Evolutionary conservation across 2,329 filamentous ascomycete species (phyloP), one percentile per base, ranked within the genome.

Genomic region (Dothistroma septosporum): DNA sequence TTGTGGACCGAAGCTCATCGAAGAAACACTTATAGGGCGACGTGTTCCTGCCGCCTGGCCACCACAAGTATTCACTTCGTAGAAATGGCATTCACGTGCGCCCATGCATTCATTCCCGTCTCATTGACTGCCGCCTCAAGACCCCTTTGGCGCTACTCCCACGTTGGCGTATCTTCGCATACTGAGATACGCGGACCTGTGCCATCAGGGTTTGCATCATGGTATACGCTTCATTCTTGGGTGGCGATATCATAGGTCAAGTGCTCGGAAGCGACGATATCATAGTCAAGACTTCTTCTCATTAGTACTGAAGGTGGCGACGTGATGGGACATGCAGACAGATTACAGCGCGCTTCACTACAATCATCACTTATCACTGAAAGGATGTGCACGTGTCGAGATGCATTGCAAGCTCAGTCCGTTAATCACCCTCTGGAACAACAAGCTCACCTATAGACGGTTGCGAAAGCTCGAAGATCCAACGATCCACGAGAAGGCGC

Each of bases 41-140:
- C 49, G 52, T 41, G 50, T 28, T 28, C 24, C 19, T 59, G 50
- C 41, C 50, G 37, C 37, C 50, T 59, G 50, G 19, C 19, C n/a
- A 14, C 19, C n/a, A 14, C 41, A 22, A 6, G 32, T 53, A 56
- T 60, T 56, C 57, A 59, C 58, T 46, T 32, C 44, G 19, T 14
- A 6, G 9, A 50, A 16, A 16, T 16, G 14, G 16, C 14, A n/a
- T 44, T 44, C 41, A 44, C 41, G 41, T 44, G 41, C 16, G 8
- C 4, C n/a, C 8, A 19, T 9, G 10, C 16, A n/a, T 44, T n/a
- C n/a, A 8, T 44, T 44, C 14, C 24, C 24, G 8, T 44, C n/a
- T n/a, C 14, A n/a, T 44, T 44, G 7, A 44, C 37, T 7, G 16
- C 37, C 2, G 16, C 37, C 37, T 28, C 24, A 6, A 28, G 24